phyloP scores from a whole-genome alignment of 2,329 filamentous ascomycete genomes.

The Fusarium pseudoanthophilum region DNA sequence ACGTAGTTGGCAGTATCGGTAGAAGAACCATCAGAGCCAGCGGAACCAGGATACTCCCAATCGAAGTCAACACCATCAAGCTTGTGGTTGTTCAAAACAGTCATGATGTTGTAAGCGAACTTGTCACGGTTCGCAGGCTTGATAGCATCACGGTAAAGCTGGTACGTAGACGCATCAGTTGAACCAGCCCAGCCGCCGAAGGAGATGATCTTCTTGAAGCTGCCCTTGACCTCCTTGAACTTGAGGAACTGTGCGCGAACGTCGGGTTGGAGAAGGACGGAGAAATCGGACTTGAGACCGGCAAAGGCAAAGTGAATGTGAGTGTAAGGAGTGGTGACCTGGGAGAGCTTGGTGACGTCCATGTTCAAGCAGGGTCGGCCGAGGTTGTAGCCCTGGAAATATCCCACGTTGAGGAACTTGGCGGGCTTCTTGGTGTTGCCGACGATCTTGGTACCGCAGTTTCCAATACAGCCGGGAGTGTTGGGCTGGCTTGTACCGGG shows the following conservation, averaged over 20 bases:
- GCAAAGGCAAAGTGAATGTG: constrained; percentile 51
- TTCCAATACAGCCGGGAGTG: constrained; percentile 47
- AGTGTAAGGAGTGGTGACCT: constrained; percentile 39
- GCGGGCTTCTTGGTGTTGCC: constrained; percentile 42
- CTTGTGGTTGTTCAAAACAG: constrained; percentile 53
- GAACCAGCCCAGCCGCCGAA: constrained; percentile 52
- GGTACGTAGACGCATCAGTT: constrained; percentile 40
- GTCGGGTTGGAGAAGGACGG: constrained; percentile 32
- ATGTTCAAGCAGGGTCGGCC: constrained; percentile 47
- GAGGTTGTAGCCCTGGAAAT: constrained; percentile 50
- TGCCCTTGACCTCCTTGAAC: constrained; percentile 44
- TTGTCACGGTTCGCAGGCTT: constrained; percentile 50
- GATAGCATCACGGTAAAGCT: constrained; percentile 46
- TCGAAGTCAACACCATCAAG: constrained; percentile 59
- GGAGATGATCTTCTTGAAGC: constrained; percentile 49
- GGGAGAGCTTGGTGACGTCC: constrained; percentile 42
- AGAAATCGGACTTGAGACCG: constrained; percentile 35
- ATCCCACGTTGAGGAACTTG: constrained; percentile 45
- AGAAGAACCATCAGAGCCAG: constrained; percentile 37
- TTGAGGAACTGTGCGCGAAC: constrained; percentile 44
- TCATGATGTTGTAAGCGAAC: constrained; percentile 51
- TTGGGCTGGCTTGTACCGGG: constrained; percentile 43
- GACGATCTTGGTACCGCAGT: constrained; percentile 48
- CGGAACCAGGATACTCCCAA: constrained; percentile 58
- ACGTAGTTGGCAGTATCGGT: constrained; percentile 51